A percentile compares a stretch with the other conserved stretches of the same genome.
phyloP scores from a whole-genome alignment of 2,329 filamentous ascomycete genomes.

The Pyricularia sp. region DNA sequence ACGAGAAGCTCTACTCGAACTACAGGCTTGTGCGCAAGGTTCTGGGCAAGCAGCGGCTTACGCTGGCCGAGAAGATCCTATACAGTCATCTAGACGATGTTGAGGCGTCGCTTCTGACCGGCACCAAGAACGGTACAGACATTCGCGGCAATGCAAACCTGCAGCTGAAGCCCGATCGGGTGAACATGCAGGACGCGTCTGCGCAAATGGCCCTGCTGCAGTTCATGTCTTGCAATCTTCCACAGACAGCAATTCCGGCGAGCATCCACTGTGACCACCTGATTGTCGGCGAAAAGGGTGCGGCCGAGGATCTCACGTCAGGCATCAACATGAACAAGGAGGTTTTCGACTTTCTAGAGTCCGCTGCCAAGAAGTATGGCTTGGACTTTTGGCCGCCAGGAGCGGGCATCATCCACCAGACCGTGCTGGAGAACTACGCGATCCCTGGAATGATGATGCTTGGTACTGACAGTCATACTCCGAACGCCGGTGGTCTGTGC shows the following conservation, averaged over 20 bases:
- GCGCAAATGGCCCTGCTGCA: slow-evolving; percentile 97
- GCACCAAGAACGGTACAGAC: slow-evolving; percentile 73
- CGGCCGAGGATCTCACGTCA: slow-evolving; percentile 71
- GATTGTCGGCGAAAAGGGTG: slow-evolving; percentile 91
- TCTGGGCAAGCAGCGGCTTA: slow-evolving; percentile 60
- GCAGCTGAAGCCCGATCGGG: slow-evolving; percentile 93
- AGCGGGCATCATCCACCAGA: slow-evolving; percentile 95
- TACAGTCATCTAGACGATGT: slow-evolving; percentile 89
- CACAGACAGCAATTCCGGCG: slow-evolving; percentile 82
- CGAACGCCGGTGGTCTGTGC: slow-evolving; percentile 90
- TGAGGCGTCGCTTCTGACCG: slow-evolving; percentile 76
- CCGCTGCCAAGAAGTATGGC: slow-evolving; percentile 80
- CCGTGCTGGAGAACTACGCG: slow-evolving; percentile 94
- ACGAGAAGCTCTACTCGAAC: slow-evolving; percentile 70
- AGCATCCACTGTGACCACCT: slow-evolving; percentile 99
- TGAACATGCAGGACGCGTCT: slow-evolving; percentile 98
- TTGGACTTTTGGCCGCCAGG: slow-evolving; percentile 95
- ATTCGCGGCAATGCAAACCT: slow-evolving; percentile 85
- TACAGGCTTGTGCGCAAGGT: slow-evolving; percentile 67
- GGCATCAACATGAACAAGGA: slow-evolving; percentile 91
- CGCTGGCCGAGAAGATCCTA: slow-evolving; percentile 94
- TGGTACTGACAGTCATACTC: slow-evolving; percentile 93
- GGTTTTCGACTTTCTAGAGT: slow-evolving; percentile 96
- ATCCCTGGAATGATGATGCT: slow-evolving; percentile 98
- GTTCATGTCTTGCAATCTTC: slow-evolving; percentile 95